Evolutionary conservation across 1,139 yeast species (phyloP).

Genomic region (Eremothecium coryli): DNA sequence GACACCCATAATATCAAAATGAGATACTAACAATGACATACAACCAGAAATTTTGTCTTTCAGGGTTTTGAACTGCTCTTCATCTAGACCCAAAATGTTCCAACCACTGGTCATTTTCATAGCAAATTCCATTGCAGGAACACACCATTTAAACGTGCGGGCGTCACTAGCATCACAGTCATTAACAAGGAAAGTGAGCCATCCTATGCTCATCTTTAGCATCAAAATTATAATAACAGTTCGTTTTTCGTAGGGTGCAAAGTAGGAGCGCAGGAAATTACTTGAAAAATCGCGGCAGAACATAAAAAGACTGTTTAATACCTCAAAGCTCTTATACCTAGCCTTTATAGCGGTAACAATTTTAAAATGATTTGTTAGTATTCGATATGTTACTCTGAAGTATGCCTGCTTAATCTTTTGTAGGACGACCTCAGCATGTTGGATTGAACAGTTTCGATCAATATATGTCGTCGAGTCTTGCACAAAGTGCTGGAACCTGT

Average conservation of each 20-base stretch:
- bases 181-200: constrained; percentile 90
- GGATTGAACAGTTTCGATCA: constrained; percentile 64
- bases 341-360: constrained; percentile 41
- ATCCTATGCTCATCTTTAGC: constrained; percentile 69
- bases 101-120: constrained; percentile 92
- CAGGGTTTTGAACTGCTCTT: constrained; percentile 63
- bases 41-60: constrained; percentile 87
- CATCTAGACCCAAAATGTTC: constrained; percentile 71
- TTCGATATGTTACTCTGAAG: constrained; percentile 59
- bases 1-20: constrained; percentile 97
- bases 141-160: constrained; percentile 93
- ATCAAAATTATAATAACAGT: constrained; percentile 65
- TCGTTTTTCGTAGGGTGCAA: constrained; percentile 45
- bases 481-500: constrained; percentile 43
- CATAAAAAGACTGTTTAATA: constrained; percentile 65
- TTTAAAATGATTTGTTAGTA: constrained; percentile 53
- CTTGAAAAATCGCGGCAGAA: constrained; percentile 82
- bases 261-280: constrained; percentile 57
- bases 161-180: constrained; percentile 90
- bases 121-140: constrained; percentile 87
- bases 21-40: constrained; percentile 86
- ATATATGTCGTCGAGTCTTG: constrained; percentile 44
- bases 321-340: constrained; percentile 59
- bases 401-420: constrained; percentile 57
- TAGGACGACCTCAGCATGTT: constrained; percentile 67